Conservation (phyloP, 75 land plant genomes). For the Pinus tabuliformis region DNA sequence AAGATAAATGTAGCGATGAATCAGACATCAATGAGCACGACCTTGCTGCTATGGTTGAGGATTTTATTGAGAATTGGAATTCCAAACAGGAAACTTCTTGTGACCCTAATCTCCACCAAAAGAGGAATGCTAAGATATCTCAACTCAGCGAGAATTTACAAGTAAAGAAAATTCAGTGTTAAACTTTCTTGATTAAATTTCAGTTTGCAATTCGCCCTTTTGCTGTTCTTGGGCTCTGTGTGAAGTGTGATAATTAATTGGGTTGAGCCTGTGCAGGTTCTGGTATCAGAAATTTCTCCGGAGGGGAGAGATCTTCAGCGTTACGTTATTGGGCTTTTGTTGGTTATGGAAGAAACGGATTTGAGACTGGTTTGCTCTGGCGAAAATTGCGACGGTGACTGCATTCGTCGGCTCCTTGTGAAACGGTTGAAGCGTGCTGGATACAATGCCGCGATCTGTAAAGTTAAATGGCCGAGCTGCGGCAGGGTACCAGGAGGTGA, state of each 20-base stretch:
- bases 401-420: constrained; percentile 45
- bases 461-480: too few species aligned
- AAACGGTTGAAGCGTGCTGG: not conserved
- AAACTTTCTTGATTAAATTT: too few species aligned
- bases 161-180: too few species aligned
- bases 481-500: too few species aligned
- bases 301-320: constrained; percentile 39
- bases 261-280: not conserved
- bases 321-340: constrained; percentile 32
- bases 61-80: constrained; percentile 60
- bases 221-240: too few species aligned
- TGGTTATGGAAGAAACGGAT: constrained; percentile 39
- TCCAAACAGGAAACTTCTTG: constrained; percentile 14
- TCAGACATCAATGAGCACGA: constrained; percentile 46
- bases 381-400: constrained; percentile 52
- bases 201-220: too few species aligned
- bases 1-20: too few species aligned
- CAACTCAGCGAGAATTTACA: too few species aligned
- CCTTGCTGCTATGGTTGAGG: constrained; percentile 68
- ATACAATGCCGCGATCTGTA: too few species aligned
- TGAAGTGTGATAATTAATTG: too few species aligned
- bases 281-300: not conserved
- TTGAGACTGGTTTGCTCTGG: constrained; percentile 10
- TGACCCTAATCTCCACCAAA: constrained; percentile 39
- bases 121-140: constrained; percentile 7